Base-by-base conservation (phyloP, 257 asterid genomes). In the Orobanche coerulescens region DNA sequence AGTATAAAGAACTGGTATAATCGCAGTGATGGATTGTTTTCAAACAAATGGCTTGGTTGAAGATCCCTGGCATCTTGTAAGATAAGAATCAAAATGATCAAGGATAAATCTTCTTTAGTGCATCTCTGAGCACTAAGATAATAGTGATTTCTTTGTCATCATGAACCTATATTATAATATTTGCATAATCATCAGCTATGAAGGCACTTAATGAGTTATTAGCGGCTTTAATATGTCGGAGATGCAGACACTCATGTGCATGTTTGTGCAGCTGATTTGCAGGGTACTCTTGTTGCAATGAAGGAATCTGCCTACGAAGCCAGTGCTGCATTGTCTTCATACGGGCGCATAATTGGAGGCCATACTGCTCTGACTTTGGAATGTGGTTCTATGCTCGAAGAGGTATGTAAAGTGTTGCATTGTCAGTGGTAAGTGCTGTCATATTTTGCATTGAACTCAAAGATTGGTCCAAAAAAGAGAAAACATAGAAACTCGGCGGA, bases 371-470 rank as follows among this genome's bases (percentile, higher is more conserved):
- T 93, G 88, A 93, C 97, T 73, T 82, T 95, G 65, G 98, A 89
- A 75, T 93, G 97, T 76, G 98, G 98, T 71, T 84, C 95, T 44
- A 93, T 93, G 97, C 98, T 93, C 58, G 98, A 93, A 77, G 98
- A 93, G 94, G 98, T 89, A 68, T 57, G 46, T 39, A 30, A 23
- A 61, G 39, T 65, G 68, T 64, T 58, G 51, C 55, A 23, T n/a
- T 22, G 53, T 40, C 30, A 23, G 60, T 53, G 53, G 24, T 19
- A 26, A 52, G 11, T 56, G 56, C 31, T 2, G 0, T 61, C 33
- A 30, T 60, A 20, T 63, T 46, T 54, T 49, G 50, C 57, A 48
- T 19, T 37, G 44, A 28, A 37, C 60, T 28, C 15, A 42, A 43
- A 31, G 6, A 13, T 47, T 14, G 46, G 28, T 37, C 58, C 50